Percentiles rank a stretch among this genome's conserved stretches.
These are phyloP conservation scores for Rhypophila decipiens DNA, from an alignment of 495 filamentous ascomycete species.

Conservation along the genomic window DNA sequence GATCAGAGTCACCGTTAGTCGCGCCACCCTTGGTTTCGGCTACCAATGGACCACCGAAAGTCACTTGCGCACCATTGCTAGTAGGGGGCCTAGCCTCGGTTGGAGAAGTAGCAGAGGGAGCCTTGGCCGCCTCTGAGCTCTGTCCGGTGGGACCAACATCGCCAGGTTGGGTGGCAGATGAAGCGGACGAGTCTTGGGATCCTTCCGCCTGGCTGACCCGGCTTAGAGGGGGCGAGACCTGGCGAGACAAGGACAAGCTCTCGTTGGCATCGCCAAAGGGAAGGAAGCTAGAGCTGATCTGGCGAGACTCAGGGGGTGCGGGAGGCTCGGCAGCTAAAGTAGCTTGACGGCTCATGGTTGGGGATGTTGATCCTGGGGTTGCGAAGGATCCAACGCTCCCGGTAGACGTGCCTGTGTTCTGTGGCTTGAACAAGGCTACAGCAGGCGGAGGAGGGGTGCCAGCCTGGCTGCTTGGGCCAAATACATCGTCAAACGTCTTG, in stretches of 20 bases:
- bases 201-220: slow-evolving; percentile 65
- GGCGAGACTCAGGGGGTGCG: slow-evolving; percentile 59
- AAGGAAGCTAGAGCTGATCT: slow-evolving; percentile 65
- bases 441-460: slow-evolving; percentile 46
- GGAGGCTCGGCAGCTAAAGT: slow-evolving; percentile 46
- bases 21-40: slow-evolving; percentile 14
- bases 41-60: slow-evolving; percentile 7
- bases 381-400: slow-evolving; percentile 46
- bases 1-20: slow-evolving; percentile 30
- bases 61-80: slow-evolving; percentile 3
- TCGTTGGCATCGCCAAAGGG: slow-evolving; percentile 60
- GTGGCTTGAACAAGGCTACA: slow-evolving; percentile 62
- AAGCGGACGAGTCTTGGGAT: slow-evolving; percentile 45
- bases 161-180: slow-evolving; percentile 25
- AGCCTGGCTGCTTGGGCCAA: slow-evolving; percentile 53
- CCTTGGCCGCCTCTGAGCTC: slow-evolving; percentile 21
- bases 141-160: slow-evolving; percentile 28
- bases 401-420: slow-evolving; percentile 48
- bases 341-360: slow-evolving; percentile 44
- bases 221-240: slow-evolving; percentile 74
- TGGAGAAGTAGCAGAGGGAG: slow-evolving; percentile 12
- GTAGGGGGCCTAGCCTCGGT: slow-evolving; percentile 15
- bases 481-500: slow-evolving; percentile 81
- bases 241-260: slow-evolving; percentile 68
- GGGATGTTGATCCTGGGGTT: slow-evolving; percentile 48